These are phyloP conservation scores for Cornus kousa DNA, from an alignment of 148 eudicot genomes.

Conservation along the genomic window DNA sequence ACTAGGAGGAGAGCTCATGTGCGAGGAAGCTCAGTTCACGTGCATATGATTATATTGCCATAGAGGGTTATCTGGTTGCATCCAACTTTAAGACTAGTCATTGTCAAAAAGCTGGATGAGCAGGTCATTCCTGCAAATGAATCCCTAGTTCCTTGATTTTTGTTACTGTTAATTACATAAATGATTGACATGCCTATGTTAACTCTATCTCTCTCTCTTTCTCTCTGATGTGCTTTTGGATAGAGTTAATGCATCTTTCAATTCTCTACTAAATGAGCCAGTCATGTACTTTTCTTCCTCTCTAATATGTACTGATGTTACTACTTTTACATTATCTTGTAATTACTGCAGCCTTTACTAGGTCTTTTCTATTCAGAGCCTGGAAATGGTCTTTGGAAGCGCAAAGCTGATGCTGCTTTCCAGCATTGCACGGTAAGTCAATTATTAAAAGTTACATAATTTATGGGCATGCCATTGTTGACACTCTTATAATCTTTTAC, in stretches of 20 bases:
- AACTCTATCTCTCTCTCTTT: not conserved
- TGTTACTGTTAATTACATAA: not conserved
- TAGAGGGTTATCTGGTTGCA: not conserved
- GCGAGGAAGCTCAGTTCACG: not conserved
- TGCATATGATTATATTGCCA: not conserved
- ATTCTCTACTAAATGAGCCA: conserved; percentile 2
- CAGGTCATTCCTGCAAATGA: not conserved
- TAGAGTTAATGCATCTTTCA: not conserved
- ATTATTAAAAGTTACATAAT: not conserved
- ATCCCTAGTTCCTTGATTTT: not conserved
- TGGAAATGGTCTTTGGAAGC: conserved; percentile 84
- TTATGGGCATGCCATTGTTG: too few relatives aligned
- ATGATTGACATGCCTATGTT: not conserved
- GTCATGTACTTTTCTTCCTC: not conserved
- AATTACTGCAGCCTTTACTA: conserved; percentile 64
- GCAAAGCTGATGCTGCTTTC: conserved; percentile 86
- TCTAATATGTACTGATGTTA: not conserved
- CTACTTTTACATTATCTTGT: not conserved
- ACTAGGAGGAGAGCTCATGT: not conserved
- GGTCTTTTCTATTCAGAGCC: conserved; percentile 80
- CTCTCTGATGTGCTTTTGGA: not conserved
- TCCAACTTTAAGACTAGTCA: not conserved
- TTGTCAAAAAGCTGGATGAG: not conserved
- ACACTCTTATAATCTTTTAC: too few relatives aligned
- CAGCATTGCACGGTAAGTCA: conserved; percentile 68